Evolutionary conservation across 495 filamentous ascomycete genomes (phyloP).

Genomic region (Cladorrhinum samala): DNA sequence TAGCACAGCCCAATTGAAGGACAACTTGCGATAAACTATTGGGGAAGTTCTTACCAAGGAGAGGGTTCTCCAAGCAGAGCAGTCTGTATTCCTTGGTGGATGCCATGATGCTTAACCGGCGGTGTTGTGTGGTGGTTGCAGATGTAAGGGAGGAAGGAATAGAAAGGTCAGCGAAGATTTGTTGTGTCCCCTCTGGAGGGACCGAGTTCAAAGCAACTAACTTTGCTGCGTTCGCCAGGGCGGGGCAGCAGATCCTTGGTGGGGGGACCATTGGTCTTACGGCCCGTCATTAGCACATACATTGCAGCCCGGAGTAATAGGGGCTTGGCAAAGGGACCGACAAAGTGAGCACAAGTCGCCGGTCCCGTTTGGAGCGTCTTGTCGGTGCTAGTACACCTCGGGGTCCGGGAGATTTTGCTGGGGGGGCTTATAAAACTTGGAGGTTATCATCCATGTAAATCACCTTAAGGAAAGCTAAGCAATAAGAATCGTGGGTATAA

Average conservation of each 20-base stretch:
- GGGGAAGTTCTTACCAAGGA: slow-evolving; percentile 63
- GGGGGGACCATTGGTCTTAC: slow-evolving; percentile 15
- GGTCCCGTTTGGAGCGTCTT: slow-evolving; percentile 18
- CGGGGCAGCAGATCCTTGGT: slow-evolving; percentile 15
- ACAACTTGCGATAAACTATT: background rate
- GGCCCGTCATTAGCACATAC: slow-evolving; percentile 14
- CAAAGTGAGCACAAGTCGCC: slow-evolving; percentile 4
- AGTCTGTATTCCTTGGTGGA: slow-evolving; percentile 71
- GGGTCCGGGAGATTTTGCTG: too few species aligned
- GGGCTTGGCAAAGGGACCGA: slow-evolving; percentile 15
- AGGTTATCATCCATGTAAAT: too few species aligned
- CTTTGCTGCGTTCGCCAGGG: slow-evolving; percentile 9
- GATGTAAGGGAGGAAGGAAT: slow-evolving; percentile 9
- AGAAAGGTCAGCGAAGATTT: slow-evolving; percentile 11
- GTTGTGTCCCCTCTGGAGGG: slow-evolving; percentile 12
- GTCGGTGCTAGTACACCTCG: background rate
- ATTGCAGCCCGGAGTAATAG: slow-evolving; percentile 2
- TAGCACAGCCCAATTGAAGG: too few species aligned
- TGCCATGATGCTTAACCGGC: slow-evolving; percentile 52
- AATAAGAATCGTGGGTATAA: too few species aligned
- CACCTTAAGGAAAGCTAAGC: too few species aligned
- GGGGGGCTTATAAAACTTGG: too few species aligned
- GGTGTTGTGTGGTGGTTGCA: slow-evolving; percentile 12
- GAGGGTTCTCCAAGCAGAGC: slow-evolving; percentile 90
- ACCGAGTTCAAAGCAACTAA: background rate